Evolutionary conservation across 768 basidiomycete genomes (phyloP), one percentile per base, ranked within the genome.

Genomic region (Leucogyrophana mollusca): DNA sequence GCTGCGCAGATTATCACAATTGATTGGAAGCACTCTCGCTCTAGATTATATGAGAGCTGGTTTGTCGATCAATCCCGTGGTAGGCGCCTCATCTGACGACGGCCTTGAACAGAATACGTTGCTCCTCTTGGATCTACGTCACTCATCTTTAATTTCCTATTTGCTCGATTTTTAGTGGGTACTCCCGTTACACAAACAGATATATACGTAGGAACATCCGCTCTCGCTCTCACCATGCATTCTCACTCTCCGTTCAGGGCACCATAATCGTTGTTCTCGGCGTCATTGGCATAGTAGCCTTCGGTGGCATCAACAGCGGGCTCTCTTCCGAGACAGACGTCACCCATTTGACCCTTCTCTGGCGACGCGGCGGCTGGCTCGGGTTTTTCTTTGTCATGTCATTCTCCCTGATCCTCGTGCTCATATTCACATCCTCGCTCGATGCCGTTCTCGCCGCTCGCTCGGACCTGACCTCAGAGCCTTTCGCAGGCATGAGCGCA

Each of bases 111-210:
- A 82, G 90, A 95, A 80, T 97, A 96, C 64, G 94, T 98, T 46
- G 95, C 95, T 2, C 94, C 94, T 2, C 78, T 98, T 4, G 94
- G 95, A 11, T 92, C 91, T 0, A 88, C 92, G 9, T 90, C 92
- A 10, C 81, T 98, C 51, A 83, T 98, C 46, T 97, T 98, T 73
- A 98, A 98, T 65, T 94, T 96, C 62, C 73, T 96, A 30, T 95
- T 96, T 63, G 95, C 95, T 30, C 82, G 87, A 55, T 87, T 92
- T 59, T 77, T 92, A 49, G 85, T 91, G 5, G 90, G 89, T 30
- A 90, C 87, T 4, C 88, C 90, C 1, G 88, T 94, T 32, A 91
- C 88, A 34, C 79, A 70, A 46, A 86, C 79, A 27, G 92, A 94
- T 61, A 88, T 94, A 27, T 85, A 88, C 59, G 89, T 87, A 56